Evolutionary conservation across 345 rosid genomes (phyloP), one percentile per base, ranked within the genome.

Genomic region (Arabis hirsuta): DNA sequence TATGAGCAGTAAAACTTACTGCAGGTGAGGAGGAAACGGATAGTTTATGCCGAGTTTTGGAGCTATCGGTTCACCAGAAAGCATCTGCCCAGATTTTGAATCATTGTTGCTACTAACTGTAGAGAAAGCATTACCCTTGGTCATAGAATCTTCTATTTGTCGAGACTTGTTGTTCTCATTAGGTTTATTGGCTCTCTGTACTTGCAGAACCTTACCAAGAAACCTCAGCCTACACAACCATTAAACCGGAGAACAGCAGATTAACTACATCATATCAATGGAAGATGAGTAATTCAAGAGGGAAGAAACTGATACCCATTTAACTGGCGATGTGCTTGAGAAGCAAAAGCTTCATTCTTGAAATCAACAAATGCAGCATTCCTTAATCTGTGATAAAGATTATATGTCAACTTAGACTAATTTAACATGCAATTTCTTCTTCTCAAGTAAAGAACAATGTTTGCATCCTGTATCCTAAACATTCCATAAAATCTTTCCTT

Each of bases 301-400:
- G 10, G 56, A 46, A 55, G 13, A 66, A 54, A 39, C 59, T 24
- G 6, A 67, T 84, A 94, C 97, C 98, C 96, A 67, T 91, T 88
- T 76, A 94, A 75, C 50, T 87, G 91, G 58, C 85, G 84, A 22
- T 84, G 91, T 7, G 96, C 97, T 91, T 88, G 95, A 78, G 82
- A 82, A 65, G 96, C 97, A 73, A 81, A 59, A 6, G 83, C 81
- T 74, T 89, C 92, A 80, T 67, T 88, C 76, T 81, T 78, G 68
- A 94, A 94, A 88, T 94, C 96, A 73, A 89, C 86, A 85, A 91
- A 91, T 12, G 89, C 97, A 85, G 91, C 88, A 68, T 86, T 88
- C 45, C 84, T 91, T 67, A 88, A 77, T 79, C 98, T 91, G 82
- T 61, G n/a, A 2, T 41, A 58, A 24, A 5, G 4, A 73, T 11